phyloP scores from a whole-genome alignment of 2,329 filamentous ascomycete genomes.

The Sarocladiaceae sp. region DNA sequence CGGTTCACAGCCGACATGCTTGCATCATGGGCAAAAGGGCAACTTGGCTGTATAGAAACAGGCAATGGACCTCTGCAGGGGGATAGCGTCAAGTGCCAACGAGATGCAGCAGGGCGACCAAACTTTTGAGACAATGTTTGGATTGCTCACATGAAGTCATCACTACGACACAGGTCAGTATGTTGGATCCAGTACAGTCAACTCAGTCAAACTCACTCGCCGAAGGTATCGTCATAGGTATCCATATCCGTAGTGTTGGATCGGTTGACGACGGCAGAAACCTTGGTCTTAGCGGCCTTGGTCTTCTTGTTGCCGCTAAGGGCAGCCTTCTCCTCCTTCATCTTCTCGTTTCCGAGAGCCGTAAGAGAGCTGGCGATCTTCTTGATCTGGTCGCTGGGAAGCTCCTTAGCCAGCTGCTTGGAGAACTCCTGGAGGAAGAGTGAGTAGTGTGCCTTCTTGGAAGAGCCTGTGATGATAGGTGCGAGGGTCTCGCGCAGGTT shows the following conservation, averaged over 20 bases:
- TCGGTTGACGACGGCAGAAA: constrained; percentile 64
- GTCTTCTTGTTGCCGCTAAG: constrained; percentile 95
- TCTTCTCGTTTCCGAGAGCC: constrained; percentile 92
- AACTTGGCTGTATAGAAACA: neutral
- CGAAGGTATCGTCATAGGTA: constrained; percentile 72
- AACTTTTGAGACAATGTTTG: constrained; percentile 3
- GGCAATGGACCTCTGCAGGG: neutral
- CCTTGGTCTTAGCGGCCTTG: constrained; percentile 95
- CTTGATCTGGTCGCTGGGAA: constrained; percentile 92
- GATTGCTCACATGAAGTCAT: constrained; percentile 64
- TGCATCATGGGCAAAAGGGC: constrained; percentile 2
- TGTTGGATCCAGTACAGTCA: constrained; percentile 10
- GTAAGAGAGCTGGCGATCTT: constrained; percentile 85
- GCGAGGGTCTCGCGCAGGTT: constrained; percentile 70
- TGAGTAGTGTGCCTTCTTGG: constrained; percentile 84
- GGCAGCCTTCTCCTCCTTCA: constrained; percentile 94
- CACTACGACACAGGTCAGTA: constrained; percentile 33
- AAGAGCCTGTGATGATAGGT: constrained; percentile 67
- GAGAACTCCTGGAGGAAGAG: constrained; percentile 87
- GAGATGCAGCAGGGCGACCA: constrained; percentile 6
- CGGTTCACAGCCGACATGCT: constrained; percentile 9
- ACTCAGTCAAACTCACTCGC: constrained; percentile 59
- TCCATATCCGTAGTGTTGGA: constrained; percentile 61
- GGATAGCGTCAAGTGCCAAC: neutral
- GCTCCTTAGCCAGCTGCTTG: constrained; percentile 79